These are phyloP conservation scores for Trichocomaceae sp. DNA, from an alignment of 2,329 filamentous ascomycete genomes.

Conservation along the genomic window DNA sequence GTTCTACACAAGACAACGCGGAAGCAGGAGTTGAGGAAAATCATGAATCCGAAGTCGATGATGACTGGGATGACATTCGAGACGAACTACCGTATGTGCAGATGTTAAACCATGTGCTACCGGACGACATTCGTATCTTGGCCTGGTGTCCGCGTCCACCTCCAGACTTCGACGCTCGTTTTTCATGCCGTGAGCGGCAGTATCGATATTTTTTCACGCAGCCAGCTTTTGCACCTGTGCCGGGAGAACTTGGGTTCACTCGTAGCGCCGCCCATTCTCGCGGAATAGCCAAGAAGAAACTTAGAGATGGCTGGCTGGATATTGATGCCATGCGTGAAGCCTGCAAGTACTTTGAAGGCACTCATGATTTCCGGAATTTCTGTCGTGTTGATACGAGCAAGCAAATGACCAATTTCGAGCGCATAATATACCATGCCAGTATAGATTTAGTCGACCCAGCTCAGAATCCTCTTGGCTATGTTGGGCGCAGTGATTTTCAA, in stretches of 20 bases:
- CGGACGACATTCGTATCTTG: slow-evolving; percentile 79
- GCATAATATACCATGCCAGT: slow-evolving; percentile 71
- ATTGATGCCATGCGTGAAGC: slow-evolving; percentile 79
- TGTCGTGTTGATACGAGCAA: slow-evolving; percentile 90
- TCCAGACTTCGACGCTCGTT: slow-evolving; percentile 76
- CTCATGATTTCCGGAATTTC: slow-evolving; percentile 93
- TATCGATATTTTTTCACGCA: slow-evolving; percentile 99
- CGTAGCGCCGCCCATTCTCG: slow-evolving; percentile 20
- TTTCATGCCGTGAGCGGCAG: slow-evolving; percentile 82
- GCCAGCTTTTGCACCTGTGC: slow-evolving; percentile 69
- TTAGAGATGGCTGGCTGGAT: slow-evolving; percentile 71
- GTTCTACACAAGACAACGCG: slow-evolving; percentile 9
- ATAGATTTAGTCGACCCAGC: slow-evolving; percentile 61
- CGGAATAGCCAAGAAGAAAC: slow-evolving; percentile 20
- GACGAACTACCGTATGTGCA: slow-evolving; percentile 82
- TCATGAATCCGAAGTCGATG: slow-evolving; percentile 14
- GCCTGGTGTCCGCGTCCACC: slow-evolving; percentile 88
- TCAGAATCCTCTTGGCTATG: slow-evolving; percentile 51
- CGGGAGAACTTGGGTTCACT: slow-evolving; percentile 47
- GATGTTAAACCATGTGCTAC: slow-evolving; percentile 79
- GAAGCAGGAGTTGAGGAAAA: slow-evolving; percentile 29
- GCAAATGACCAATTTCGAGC: slow-evolving; percentile 75
- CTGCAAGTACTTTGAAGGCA: slow-evolving; percentile 70
- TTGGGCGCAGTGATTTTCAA: slow-evolving; percentile 32
- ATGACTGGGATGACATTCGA: slow-evolving; percentile 57